These are phyloP conservation scores for Allium sativum DNA, from an alignment of 106 monocot species.

Conservation along the genomic window DNA sequence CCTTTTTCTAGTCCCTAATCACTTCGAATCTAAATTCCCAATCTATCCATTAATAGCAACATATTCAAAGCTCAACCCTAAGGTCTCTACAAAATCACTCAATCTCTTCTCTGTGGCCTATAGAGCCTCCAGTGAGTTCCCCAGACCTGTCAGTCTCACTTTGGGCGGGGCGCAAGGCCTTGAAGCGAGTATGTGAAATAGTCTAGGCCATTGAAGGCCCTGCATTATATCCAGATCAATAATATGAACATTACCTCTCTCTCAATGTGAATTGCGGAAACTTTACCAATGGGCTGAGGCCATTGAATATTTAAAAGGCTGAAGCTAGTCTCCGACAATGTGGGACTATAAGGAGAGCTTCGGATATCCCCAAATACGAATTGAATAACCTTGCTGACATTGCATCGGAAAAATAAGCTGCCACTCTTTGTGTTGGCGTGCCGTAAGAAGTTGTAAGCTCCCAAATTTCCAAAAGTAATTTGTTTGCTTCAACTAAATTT, in stretches of 20 bases:
- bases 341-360: conserved; percentile 3
- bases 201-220: conserved; percentile 45
- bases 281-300: conserved; percentile 29
- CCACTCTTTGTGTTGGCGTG: conserved; percentile 34
- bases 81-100: conserved; percentile 21
- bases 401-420: conserved; percentile 40
- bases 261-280: conserved; percentile 37
- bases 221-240: conserved; percentile 46
- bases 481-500: too few relatives aligned
- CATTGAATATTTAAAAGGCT: conserved; percentile 33
- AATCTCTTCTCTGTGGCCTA: conserved; percentile 27
- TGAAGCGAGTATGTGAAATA: conserved; percentile 32
- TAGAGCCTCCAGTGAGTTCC: conserved; percentile 11
- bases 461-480: too few relatives aligned
- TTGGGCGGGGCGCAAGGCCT: conserved; percentile 25
- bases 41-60: conserved; percentile 7
- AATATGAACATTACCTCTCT: conserved; percentile 19
- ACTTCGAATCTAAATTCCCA: conserved; percentile 17
- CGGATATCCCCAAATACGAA: conserved; percentile 18
- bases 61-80: conserved; percentile 37
- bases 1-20: background rate
- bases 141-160: conserved; percentile 27
- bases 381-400: conserved; percentile 19
- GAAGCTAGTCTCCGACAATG: conserved; percentile 11
- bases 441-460: too few relatives aligned